Evolutionary conservation across 1,139 yeast species (phyloP).

Genomic region (Pichia sp.): DNA sequence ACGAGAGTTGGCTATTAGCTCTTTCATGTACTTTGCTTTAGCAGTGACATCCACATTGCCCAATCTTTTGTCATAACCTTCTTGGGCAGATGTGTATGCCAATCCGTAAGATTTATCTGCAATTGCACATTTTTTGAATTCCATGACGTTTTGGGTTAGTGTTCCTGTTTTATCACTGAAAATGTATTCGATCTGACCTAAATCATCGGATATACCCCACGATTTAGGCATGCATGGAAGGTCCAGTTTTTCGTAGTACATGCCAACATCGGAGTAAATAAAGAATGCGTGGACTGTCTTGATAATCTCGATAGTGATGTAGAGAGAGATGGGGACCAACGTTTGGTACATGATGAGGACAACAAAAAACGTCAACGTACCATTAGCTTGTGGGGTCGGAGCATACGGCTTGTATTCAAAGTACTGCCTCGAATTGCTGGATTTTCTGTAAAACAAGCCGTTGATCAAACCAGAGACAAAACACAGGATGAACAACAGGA

Average conservation of each 20-base stretch:
- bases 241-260: conserved; percentile 51
- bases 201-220: conserved; percentile 60
- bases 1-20: conserved; percentile 38
- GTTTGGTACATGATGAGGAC: conserved; percentile 54
- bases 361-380: conserved; percentile 48
- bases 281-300: conserved; percentile 56
- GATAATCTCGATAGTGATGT: conserved; percentile 56
- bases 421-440: conserved; percentile 37
- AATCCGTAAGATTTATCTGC: conserved; percentile 48
- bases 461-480: conserved; percentile 50
- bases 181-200: conserved; percentile 61
- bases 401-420: conserved; percentile 52
- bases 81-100: conserved; percentile 59
- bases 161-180: conserved; percentile 64
- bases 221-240: conserved; percentile 59
- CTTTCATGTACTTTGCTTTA: conserved; percentile 41
- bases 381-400: conserved; percentile 47
- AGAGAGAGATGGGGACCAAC: conserved; percentile 56
- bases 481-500: conserved; percentile 45
- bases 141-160: conserved; percentile 58
- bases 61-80: conserved; percentile 53
- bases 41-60: conserved; percentile 48
- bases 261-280: conserved; percentile 46
- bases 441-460: conserved; percentile 43
- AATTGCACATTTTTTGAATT: conserved; percentile 56